Evolutionary conservation across 257 asterid species (phyloP).

Genomic region (Nicotiana otophora): DNA sequence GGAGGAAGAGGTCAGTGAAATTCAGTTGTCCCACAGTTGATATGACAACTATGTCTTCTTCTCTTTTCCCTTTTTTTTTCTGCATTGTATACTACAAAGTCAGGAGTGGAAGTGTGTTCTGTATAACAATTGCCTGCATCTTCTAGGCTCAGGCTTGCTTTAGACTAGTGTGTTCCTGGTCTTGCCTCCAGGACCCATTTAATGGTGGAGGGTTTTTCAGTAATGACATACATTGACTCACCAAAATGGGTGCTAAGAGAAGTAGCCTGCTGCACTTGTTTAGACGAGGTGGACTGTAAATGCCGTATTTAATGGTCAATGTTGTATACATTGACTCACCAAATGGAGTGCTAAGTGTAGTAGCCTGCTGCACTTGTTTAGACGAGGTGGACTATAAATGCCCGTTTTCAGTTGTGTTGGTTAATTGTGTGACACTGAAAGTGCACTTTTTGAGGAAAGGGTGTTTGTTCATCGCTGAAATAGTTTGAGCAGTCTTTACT

Average conservation of each 20-base stretch:
- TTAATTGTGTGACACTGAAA: background rate
- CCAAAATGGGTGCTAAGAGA: background rate
- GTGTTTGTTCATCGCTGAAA: background rate
- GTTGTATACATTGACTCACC: background rate
- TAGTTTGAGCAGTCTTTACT: background rate
- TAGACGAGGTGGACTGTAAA: background rate
- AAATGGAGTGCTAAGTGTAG: background rate
- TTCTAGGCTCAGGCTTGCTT: background rate
- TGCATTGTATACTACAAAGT: background rate
- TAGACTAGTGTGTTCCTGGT: background rate
- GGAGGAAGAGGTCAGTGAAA: slow-evolving; percentile 63
- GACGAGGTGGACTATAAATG: background rate
- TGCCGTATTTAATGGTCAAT: background rate
- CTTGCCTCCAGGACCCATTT: background rate
- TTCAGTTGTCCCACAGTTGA: background rate
- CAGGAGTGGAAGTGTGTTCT: background rate
- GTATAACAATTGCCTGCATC: background rate
- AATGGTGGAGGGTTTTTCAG: background rate
- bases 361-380: background rate
- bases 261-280: background rate
- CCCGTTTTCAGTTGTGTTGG: background rate
- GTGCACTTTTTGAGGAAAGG: background rate
- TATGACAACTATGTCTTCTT: background rate
- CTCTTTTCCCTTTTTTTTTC: background rate
- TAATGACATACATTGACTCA: background rate